A percentile compares a stretch with the other conserved stretches of the same genome.
Conservation (phyloP, 768 basidiomycete species). For the Pisolithus orientalis region DNA sequence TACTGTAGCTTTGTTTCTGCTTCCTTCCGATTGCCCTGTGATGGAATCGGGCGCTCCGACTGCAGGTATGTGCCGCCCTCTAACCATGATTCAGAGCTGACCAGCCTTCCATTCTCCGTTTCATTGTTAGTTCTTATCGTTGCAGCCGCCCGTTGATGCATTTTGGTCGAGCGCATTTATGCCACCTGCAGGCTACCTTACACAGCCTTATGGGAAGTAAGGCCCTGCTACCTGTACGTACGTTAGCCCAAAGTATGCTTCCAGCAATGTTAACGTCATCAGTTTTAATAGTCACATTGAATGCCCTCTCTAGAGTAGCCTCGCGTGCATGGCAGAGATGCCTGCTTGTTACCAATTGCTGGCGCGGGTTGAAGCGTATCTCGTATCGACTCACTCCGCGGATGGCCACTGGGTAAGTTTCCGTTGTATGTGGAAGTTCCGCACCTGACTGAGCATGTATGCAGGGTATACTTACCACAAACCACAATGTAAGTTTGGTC, state of each 20-base stretch:
- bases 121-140: not conserved
- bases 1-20: not conserved
- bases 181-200: conserved; percentile 6
- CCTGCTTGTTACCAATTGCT: too few species aligned
- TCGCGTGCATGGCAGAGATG: too few species aligned
- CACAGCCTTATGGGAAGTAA: conserved; percentile 19
- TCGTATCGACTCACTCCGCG: too few species aligned
- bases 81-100: not conserved
- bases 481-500: too few species aligned
- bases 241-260: not conserved
- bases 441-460: too few species aligned
- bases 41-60: not conserved
- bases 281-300: not conserved
- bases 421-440: too few species aligned
- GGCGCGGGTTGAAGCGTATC: too few species aligned
- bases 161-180: conserved; percentile 4
- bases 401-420: too few species aligned
- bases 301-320: too few species aligned
- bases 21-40: not conserved
- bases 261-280: not conserved
- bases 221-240: conserved; percentile 1
- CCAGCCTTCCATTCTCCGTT: not conserved
- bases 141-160: not conserved
- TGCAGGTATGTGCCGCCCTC: not conserved
- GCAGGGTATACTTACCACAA: too few species aligned